These are phyloP conservation scores for Elongisporangium anandrum DNA, from an alignment of 352 stramenopile species.

Conservation along the genomic window DNA sequence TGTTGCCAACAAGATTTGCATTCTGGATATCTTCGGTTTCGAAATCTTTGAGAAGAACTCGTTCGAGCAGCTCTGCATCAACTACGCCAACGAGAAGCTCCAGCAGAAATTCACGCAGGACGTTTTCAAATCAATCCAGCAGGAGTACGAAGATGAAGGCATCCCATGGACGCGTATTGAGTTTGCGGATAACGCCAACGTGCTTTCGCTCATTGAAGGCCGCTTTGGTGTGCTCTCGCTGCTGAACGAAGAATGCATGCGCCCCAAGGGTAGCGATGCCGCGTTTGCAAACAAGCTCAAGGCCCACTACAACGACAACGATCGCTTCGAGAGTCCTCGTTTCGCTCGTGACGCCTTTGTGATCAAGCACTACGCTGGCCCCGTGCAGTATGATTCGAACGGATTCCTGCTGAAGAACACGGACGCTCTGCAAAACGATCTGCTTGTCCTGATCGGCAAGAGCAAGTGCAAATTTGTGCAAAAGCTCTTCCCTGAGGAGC, in stretches of 20 bases:
- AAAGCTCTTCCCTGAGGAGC: slow-evolving; percentile 74
- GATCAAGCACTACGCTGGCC: slow-evolving; percentile 95
- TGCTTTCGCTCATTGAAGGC: slow-evolving; percentile 88
- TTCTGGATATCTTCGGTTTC: slow-evolving; percentile 98
- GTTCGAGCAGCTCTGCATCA: slow-evolving; percentile 96
- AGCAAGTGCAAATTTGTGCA: slow-evolving; percentile 68
- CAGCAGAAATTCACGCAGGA: slow-evolving; percentile 93
- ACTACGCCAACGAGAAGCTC: slow-evolving; percentile 95
- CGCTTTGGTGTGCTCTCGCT: slow-evolving; percentile 88
- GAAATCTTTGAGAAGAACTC: slow-evolving; percentile 96
- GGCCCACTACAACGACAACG: slow-evolving; percentile 85
- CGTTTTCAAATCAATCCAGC: slow-evolving; percentile 94
- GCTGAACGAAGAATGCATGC: slow-evolving; percentile 93
- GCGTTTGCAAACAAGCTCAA: slow-evolving; percentile 88
- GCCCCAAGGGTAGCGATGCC: slow-evolving; percentile 81
- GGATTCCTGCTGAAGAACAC: slow-evolving; percentile 97
- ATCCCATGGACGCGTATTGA: slow-evolving; percentile 90
- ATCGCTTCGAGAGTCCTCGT: slow-evolving; percentile 81
- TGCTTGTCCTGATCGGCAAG: slow-evolving; percentile 80
- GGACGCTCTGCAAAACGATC: slow-evolving; percentile 92
- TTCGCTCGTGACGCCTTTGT: slow-evolving; percentile 89
- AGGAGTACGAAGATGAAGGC: slow-evolving; percentile 95
- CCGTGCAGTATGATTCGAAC: slow-evolving; percentile 92
- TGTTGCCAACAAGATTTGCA: slow-evolving; percentile 78
- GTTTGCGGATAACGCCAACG: slow-evolving; percentile 90